Percentiles rank a stretch among this genome's conserved stretches.
phyloP scores from a whole-genome alignment of 495 filamentous ascomycete genomes.

The Aspergillus sclerotiicarbonarius region DNA sequence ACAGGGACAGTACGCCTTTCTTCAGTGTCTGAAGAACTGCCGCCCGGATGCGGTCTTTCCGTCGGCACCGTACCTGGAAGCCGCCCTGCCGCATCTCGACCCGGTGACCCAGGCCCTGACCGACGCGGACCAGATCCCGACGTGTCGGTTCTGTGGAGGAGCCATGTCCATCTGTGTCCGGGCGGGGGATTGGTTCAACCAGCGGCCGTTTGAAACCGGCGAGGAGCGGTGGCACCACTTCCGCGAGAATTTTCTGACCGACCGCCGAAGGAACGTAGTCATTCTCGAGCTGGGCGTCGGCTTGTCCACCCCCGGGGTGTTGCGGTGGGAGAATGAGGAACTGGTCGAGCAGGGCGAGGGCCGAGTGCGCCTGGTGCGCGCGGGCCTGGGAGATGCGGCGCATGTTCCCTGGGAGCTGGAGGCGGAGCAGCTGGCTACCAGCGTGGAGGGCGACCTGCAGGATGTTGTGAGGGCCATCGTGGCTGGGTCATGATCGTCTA shows the following conservation, averaged over 20 bases:
- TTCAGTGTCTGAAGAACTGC: conserved; percentile 26
- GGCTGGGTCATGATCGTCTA: too few species aligned
- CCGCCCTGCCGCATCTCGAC: conserved; percentile 21
- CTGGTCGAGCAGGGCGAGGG: conserved; percentile 13
- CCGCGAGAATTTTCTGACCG: conserved; percentile 3
- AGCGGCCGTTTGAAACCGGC: conserved; percentile 13
- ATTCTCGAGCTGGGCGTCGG: conserved; percentile 29
- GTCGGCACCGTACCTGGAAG: conserved; percentile 19
- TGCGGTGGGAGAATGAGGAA: conserved; percentile 29
- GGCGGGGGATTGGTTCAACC: conserved; percentile 24
- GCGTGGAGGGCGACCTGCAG: neutral
- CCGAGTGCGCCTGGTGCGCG: neutral
- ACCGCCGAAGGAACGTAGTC: conserved; percentile 3
- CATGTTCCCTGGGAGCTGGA: neutral
- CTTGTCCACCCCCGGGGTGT: conserved; percentile 27
- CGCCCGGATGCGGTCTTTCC: conserved; percentile 19
- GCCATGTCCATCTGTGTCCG: conserved; percentile 24
- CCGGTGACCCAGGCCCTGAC: conserved; percentile 18
- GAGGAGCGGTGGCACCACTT: conserved; percentile 19
- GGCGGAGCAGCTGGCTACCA: neutral
- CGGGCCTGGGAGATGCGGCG: neutral
- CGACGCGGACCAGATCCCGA: conserved; percentile 17
- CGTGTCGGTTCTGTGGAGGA: conserved; percentile 21
- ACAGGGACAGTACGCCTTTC: conserved; percentile 23
- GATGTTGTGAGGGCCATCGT: neutral